These are phyloP conservation scores for Taphrina pruni DNA, from an alignment of 1,139 yeast genomes.

Conservation along the genomic window DNA sequence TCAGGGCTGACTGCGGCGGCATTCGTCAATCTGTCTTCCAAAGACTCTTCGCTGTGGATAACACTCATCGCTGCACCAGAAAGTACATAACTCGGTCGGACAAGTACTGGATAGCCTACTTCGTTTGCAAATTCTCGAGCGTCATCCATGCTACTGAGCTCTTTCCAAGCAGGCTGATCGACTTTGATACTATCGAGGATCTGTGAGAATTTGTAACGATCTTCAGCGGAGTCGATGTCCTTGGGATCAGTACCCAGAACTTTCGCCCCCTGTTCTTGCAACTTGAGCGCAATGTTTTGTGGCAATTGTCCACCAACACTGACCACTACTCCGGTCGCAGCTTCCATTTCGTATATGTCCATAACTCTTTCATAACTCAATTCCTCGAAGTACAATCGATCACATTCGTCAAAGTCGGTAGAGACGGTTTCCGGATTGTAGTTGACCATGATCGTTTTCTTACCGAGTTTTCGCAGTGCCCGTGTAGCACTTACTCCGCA, in stretches of 20 bases:
- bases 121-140: constrained; percentile 84
- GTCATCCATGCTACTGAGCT: constrained; percentile 80
- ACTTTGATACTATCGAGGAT: constrained; percentile 88
- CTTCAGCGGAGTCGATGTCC: constrained; percentile 96
- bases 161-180: constrained; percentile 98
- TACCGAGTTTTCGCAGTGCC: constrained; percentile 84
- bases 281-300: constrained; percentile 87
- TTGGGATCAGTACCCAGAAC: constrained; percentile 93
- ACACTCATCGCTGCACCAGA: constrained; percentile 99
- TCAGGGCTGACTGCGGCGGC: constrained; percentile 94
- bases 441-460: constrained; percentile 92
- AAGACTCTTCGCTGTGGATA: constrained; percentile 75
- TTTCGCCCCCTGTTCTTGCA: constrained; percentile 83
- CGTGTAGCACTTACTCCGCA: constrained; percentile 98
- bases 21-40: constrained; percentile 76
- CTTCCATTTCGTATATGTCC: constrained; percentile 94
- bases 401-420: constrained; percentile 97
- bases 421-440: constrained; percentile 99
- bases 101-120: constrained; percentile 94
- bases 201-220: constrained; percentile 95
- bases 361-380: constrained; percentile 92
- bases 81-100: constrained; percentile 95
- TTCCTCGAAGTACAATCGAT: constrained; percentile 94
- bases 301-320: constrained; percentile 98
- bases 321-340: constrained; percentile 87